Percentiles rank a stretch among this genome's conserved stretches.
Conservation (phyloP, 2,329 filamentous ascomycete genomes). For the Paraphaeosphaeria sporulosa region DNA sequence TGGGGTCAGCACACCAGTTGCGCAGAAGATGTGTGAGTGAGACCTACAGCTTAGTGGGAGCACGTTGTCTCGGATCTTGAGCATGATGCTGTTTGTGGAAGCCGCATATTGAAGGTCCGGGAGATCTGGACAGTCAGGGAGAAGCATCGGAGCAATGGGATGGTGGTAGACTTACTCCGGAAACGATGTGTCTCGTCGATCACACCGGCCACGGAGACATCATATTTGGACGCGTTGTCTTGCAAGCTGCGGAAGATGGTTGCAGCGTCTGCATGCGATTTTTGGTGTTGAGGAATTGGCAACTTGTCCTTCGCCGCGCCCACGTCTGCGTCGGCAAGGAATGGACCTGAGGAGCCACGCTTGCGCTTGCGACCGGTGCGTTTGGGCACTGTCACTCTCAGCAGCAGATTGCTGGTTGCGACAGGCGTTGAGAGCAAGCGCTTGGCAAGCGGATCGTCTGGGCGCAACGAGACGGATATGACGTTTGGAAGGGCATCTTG, state of each 20-base stretch:
- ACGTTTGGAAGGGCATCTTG: slow-evolving; percentile 55
- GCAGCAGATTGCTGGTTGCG: slow-evolving; percentile 80
- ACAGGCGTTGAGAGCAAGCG: slow-evolving; percentile 80
- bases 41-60: slow-evolving; percentile 73
- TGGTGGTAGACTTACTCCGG: slow-evolving; percentile 61
- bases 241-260: slow-evolving; percentile 68
- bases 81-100: slow-evolving; percentile 72
- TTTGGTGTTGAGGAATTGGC: slow-evolving; percentile 8
- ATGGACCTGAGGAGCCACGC: slow-evolving; percentile 75
- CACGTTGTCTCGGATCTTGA: slow-evolving; percentile 73
- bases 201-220: slow-evolving; percentile 73
- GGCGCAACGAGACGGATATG: slow-evolving; percentile 77
- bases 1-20: not conserved
- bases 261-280: slow-evolving; percentile 29
- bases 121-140: slow-evolving; percentile 59
- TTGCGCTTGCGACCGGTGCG: slow-evolving; percentile 87
- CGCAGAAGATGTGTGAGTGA: not conserved
- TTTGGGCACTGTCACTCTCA: slow-evolving; percentile 87
- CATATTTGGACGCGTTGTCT: slow-evolving; percentile 74
- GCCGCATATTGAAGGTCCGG: slow-evolving; percentile 88
- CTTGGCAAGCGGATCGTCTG: slow-evolving; percentile 79
- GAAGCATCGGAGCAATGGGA: slow-evolving; percentile 22
- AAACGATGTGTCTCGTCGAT: slow-evolving; percentile 87
- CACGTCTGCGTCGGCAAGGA: slow-evolving; percentile 44
- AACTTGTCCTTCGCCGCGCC: slow-evolving; percentile 3